These are phyloP conservation scores for Sugiyamaella smithiae DNA, from an alignment of 805 yeast species.

Conservation along the genomic window DNA sequence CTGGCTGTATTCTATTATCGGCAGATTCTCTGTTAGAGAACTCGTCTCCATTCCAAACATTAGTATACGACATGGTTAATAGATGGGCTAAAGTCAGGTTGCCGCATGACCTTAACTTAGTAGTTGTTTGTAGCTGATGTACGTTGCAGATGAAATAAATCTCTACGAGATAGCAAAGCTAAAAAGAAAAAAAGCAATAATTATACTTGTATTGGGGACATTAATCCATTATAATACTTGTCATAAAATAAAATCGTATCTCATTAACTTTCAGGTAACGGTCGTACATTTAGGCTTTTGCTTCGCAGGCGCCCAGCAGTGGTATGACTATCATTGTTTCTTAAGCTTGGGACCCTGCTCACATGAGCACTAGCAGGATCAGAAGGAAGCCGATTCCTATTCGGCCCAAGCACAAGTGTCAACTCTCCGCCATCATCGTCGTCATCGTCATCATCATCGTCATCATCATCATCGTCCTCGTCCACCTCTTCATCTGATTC, in stretches of 20 bases:
- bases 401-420: conserved; percentile 26
- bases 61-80: conserved; percentile 19
- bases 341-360: conserved; percentile 2
- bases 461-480: conserved; percentile 13
- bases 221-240: no score
- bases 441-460: conserved; percentile 20
- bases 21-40: conserved; percentile 1
- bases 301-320: conserved; percentile 7
- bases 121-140: no score
- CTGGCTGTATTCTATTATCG: conserved; percentile 20
- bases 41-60: conserved; percentile 15
- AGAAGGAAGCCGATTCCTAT: conserved; percentile 4
- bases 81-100: no score
- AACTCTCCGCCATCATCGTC: conserved; percentile 25
- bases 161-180: no score
- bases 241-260: not conserved
- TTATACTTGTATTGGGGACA: no score
- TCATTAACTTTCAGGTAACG: not conserved
- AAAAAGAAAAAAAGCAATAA: no score
- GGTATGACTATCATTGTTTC: not conserved
- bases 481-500: conserved; percentile 8
- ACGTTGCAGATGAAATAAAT: no score
- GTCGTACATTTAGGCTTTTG: conserved; percentile 3
- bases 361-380: not conserved
- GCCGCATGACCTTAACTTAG: no score